phyloP scores from a whole-genome alignment of 2,329 filamentous ascomycete species.

The Fusarium setosum region DNA sequence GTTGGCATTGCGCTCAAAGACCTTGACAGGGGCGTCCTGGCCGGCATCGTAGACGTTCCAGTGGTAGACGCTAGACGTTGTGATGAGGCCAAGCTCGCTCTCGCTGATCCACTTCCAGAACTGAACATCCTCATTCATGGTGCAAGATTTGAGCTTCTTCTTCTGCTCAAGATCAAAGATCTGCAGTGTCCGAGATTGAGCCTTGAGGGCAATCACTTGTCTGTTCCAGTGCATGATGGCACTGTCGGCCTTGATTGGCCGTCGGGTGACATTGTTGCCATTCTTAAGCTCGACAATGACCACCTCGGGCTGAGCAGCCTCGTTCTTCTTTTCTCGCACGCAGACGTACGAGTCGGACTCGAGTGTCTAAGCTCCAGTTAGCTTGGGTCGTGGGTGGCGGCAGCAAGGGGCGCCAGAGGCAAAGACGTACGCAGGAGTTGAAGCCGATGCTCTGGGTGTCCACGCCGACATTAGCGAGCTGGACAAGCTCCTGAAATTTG shows the following conservation, averaged over 20 bases:
- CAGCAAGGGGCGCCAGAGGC: conserved; percentile 17
- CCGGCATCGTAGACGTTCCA: conserved; percentile 95
- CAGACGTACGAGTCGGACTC: conserved; percentile 98
- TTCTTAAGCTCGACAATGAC: conserved; percentile 99
- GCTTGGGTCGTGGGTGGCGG: conserved; percentile 10
- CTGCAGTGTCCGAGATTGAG: conserved; percentile 92
- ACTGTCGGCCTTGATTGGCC: conserved; percentile 98
- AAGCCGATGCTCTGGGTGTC: conserved; percentile 73
- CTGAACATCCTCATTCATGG: conserved; percentile 96
- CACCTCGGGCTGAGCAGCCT: conserved; percentile 87
- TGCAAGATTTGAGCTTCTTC: conserved; percentile 95
- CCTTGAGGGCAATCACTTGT: conserved; percentile 96
- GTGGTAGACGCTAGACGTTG: conserved; percentile 91
- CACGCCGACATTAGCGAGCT: conserved; percentile 64
- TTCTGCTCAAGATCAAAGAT: conserved; percentile 96
- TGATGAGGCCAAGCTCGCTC: conserved; percentile 87
- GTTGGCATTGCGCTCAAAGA: conserved; percentile 95
- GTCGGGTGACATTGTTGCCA: conserved; percentile 92
- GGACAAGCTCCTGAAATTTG: conserved; percentile 92
- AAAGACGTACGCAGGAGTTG: conserved; percentile 78
- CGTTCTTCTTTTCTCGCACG: conserved; percentile 92
- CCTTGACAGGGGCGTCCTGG: conserved; percentile 84
- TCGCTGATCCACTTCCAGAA: conserved; percentile 99
- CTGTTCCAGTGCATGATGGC: conserved; percentile 99
- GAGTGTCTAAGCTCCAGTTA: conserved; percentile 76